phyloP scores from a whole-genome alignment of 768 basidiomycete genomes.

The Termitomyces sp. region DNA sequence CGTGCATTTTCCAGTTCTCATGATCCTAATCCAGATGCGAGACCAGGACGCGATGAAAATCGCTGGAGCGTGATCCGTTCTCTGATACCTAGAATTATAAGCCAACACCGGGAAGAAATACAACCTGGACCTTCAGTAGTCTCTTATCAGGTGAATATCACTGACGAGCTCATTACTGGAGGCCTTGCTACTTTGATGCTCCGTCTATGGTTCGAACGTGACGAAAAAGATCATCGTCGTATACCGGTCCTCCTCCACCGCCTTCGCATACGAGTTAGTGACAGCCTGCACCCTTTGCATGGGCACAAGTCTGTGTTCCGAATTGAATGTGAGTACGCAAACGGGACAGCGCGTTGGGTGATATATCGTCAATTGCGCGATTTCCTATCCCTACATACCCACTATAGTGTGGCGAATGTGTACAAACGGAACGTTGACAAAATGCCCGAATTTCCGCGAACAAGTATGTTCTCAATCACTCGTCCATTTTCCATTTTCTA shows the following conservation, averaged over 20 bases:
- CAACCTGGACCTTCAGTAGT: constrained; percentile 42
- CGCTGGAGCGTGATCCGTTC: constrained; percentile 67
- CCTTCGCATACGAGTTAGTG: constrained; percentile 78
- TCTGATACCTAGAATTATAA: constrained; percentile 52
- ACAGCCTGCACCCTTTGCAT: constrained; percentile 79
- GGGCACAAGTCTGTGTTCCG: constrained; percentile 77
- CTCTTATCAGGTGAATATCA: constrained; percentile 61
- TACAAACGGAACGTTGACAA: constrained; percentile 68
- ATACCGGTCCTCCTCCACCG: constrained; percentile 77
- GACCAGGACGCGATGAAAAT: constrained; percentile 21
- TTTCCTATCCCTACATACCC: constrained; percentile 84
- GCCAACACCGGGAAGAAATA: constrained; percentile 22
- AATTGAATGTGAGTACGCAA: constrained; percentile 95
- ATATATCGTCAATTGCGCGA: constrained; percentile 92
- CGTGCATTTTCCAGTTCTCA: constrained; percentile 31
- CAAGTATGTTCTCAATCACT: constrained; percentile 39
- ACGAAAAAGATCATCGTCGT: constrained; percentile 79
- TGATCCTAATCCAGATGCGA: constrained; percentile 13
- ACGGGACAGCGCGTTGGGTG: constrained; percentile 90
- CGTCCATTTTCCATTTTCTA: not conserved
- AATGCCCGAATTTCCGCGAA: constrained; percentile 89
- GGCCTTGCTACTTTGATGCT: constrained; percentile 77
- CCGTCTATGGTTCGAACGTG: constrained; percentile 80
- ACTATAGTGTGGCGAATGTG: constrained; percentile 82
- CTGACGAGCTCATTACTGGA: constrained; percentile 76